These are phyloP conservation scores for Lichenothelia convexa DNA, from an alignment of 495 filamentous ascomycete genomes.

Conservation along the genomic window DNA sequence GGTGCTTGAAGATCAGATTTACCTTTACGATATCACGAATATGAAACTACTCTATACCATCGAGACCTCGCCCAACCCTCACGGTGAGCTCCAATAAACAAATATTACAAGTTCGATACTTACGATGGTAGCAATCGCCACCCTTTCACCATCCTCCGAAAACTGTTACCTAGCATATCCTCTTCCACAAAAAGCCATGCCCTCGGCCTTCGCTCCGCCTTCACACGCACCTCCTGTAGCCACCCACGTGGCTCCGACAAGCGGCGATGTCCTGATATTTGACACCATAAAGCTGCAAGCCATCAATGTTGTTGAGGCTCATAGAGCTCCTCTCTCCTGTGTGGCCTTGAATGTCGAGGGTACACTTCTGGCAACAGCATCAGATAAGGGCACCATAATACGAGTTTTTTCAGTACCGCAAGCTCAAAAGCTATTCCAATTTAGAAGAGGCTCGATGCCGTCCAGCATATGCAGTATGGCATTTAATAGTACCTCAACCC, in stretches of 20 bases:
- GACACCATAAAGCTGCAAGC: constrained; percentile 74
- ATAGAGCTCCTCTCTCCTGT: constrained; percentile 76
- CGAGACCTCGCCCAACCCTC: constrained; percentile 80
- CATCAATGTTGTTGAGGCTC: constrained; percentile 84
- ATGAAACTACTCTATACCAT: constrained; percentile 87
- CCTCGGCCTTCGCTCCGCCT: constrained; percentile 45
- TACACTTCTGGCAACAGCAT: constrained; percentile 84
- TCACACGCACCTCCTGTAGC: constrained; percentile 70
- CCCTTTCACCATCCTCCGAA: constrained; percentile 86
- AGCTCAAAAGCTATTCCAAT: constrained; percentile 85
- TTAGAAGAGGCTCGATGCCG: constrained; percentile 83
- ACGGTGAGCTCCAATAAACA: constrained; percentile 29
- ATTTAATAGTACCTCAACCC: constrained; percentile 86
- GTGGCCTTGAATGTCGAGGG: constrained; percentile 84
- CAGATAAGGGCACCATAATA: constrained; percentile 94
- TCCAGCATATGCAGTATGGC: constrained; percentile 95
- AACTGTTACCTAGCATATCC: constrained; percentile 89
- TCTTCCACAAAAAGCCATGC: constrained; percentile 57
- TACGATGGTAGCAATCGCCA: constrained; percentile 52
- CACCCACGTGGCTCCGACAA: constrained; percentile 58
- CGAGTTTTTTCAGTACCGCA: constrained; percentile 81
- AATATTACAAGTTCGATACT: constrained; percentile 2
- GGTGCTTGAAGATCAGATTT: constrained; percentile 85
- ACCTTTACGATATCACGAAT: constrained; percentile 94
- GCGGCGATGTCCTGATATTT: constrained; percentile 83